phyloP scores from a whole-genome alignment of 345 rosid genomes.

The Theobroma cacao region DNA sequence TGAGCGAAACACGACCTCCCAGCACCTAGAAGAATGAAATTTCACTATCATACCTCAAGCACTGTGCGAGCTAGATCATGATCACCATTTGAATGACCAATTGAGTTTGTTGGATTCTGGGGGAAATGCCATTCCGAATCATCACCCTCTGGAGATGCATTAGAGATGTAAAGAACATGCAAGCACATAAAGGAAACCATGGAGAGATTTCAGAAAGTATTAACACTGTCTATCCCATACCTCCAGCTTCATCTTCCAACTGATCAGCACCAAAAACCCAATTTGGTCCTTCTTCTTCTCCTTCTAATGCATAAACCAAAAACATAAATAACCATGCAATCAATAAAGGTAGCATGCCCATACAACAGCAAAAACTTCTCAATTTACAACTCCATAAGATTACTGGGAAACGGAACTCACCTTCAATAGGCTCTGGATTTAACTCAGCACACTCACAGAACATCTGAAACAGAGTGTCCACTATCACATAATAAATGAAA shows the following conservation, averaged over 20 bases:
- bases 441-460: conserved; percentile 93
- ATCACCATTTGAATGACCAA: conserved; percentile 85
- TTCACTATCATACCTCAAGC: conserved; percentile 52
- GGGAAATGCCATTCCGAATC: conserved; percentile 53
- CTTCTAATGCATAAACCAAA: conserved; percentile 29
- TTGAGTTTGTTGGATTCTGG: conserved; percentile 50
- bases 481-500: conserved; percentile 35
- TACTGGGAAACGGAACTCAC: conserved; percentile 29
- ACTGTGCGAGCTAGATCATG: conserved; percentile 61
- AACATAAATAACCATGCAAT: neutral
- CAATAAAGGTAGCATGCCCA: neutral
- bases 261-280: conserved; percentile 91
- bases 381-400: neutral
- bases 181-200: neutral
- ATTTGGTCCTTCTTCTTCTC: conserved; percentile 46
- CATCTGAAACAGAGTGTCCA: conserved; percentile 80
- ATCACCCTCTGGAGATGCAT: conserved; percentile 36
- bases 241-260: conserved; percentile 47
- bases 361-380: neutral
- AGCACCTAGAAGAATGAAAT: neutral
- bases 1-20: neutral
- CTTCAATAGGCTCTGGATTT: conserved; percentile 86
- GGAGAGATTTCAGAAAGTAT: neutral
- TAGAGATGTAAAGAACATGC: neutral
- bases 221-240: conserved; percentile 15